Conservation (phyloP, 2,329 filamentous ascomycete species). For the Fusarium torulosum region DNA sequence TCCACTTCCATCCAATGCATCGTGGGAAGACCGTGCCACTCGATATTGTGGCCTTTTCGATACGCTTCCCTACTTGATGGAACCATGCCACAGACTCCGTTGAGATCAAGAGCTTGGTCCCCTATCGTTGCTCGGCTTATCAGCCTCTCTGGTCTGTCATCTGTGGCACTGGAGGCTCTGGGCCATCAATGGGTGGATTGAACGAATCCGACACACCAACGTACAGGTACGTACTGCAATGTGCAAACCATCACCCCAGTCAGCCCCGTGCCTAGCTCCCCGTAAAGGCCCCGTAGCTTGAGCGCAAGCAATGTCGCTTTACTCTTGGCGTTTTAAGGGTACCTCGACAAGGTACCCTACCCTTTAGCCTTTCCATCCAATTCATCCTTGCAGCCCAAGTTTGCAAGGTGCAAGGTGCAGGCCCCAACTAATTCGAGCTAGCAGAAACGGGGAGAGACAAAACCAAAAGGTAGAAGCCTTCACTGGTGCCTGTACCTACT, state of each 20-base stretch:
- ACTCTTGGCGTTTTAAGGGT: conserved; percentile 44
- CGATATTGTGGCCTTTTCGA: conserved; percentile 4
- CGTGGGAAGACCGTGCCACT: background rate
- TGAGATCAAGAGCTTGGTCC: background rate
- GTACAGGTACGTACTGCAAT: too few relatives aligned
- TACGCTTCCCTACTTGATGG: background rate
- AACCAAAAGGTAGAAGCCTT: conserved; percentile 32
- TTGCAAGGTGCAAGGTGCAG: background rate
- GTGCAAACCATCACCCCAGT: conserved; percentile 34
- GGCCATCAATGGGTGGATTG: conserved; percentile 14
- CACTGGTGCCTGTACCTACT: conserved; percentile 22
- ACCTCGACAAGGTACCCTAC: conserved; percentile 38
- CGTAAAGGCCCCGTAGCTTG: conserved; percentile 44
- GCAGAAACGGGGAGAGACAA: conserved; percentile 47
- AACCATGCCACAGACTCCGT: background rate
- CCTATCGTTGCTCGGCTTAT: conserved; percentile 16
- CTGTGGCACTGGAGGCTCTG: conserved; percentile 12
- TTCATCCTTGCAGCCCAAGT: conserved; percentile 31
- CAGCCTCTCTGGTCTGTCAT: background rate
- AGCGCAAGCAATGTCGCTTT: conserved; percentile 44
- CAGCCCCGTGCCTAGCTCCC: conserved; percentile 46
- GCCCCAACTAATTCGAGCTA: conserved; percentile 43
- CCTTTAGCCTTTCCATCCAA: conserved; percentile 29
- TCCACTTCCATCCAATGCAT: conserved; percentile 18
- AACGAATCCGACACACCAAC: background rate